Percentiles rank a stretch among this genome's conserved stretches.
Conservation (phyloP, 2,329 filamentous ascomycete species). For the Sarocladium oryzae region DNA sequence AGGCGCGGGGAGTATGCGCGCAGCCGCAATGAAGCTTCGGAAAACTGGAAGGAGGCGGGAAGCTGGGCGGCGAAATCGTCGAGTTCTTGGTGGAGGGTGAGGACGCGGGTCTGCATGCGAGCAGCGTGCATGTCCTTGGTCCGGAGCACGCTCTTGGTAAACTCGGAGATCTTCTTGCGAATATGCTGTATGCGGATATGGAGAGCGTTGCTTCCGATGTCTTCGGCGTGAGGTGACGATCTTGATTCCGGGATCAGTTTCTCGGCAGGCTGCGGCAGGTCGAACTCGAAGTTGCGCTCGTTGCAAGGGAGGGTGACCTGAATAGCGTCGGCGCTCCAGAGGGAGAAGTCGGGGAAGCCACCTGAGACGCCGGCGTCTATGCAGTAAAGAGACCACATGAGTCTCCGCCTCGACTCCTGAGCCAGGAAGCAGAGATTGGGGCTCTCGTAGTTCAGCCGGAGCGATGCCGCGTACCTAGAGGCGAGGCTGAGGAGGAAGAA, state of each 20-base stretch:
- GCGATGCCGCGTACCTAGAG: constrained; percentile 34
- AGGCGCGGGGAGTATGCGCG: constrained; percentile 51
- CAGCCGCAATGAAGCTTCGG: constrained; percentile 47
- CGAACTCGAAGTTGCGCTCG: constrained; percentile 47
- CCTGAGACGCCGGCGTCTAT: constrained; percentile 36
- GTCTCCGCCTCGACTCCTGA: constrained; percentile 34
- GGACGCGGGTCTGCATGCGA: constrained; percentile 35
- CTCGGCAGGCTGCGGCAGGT: constrained; percentile 49
- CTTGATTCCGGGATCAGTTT: constrained; percentile 35
- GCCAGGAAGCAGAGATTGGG: constrained; percentile 32
- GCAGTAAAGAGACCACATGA: constrained; percentile 39
- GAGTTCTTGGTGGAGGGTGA: constrained; percentile 42
- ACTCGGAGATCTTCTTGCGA: constrained; percentile 47
- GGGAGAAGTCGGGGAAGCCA: constrained; percentile 38
- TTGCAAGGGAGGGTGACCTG: constrained; percentile 35
- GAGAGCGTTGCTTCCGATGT: constrained; percentile 48
- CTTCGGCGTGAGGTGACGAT: constrained; percentile 35
- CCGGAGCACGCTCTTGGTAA: constrained; percentile 37
- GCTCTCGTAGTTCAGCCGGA: constrained; percentile 36
- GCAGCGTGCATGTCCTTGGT: constrained; percentile 34
- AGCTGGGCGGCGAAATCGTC: constrained; percentile 46
- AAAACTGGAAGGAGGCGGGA: constrained; percentile 51
- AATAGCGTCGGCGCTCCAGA: constrained; percentile 35
- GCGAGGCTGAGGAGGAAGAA: constrained; percentile 39
- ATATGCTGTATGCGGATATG: constrained; percentile 51